Conservation (phyloP, 2,329 filamentous ascomycete species). For the Clonostachys rosea region DNA sequence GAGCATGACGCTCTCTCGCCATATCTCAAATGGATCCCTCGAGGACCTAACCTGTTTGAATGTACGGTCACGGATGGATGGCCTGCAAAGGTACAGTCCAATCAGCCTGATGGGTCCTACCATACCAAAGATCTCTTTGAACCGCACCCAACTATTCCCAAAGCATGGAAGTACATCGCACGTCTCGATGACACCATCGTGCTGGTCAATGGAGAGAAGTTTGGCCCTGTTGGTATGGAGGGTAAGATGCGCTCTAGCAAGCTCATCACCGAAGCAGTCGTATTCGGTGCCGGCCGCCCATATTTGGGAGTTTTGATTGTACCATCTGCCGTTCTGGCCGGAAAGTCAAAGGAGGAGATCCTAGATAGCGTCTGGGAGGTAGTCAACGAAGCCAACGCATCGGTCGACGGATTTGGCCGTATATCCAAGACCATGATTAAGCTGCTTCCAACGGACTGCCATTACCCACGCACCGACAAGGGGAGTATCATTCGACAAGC, state of each 20-base stretch:
- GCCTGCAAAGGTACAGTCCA: conserved; percentile 53
- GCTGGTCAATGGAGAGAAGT: conserved; percentile 63
- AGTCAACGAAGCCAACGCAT: conserved; percentile 17
- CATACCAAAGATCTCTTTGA: conserved; percentile 61
- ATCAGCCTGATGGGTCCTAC: conserved; percentile 54
- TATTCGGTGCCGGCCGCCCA: conserved; percentile 54
- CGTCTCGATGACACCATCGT: conserved; percentile 54
- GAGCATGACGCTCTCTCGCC: conserved; percentile 2
- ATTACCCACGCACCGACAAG: conserved; percentile 47
- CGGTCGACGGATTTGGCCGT: conserved; percentile 17
- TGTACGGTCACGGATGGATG: conserved; percentile 31
- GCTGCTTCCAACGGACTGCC: conserved; percentile 31
- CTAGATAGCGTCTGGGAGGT: conserved; percentile 20
- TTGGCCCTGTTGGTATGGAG: conserved; percentile 60
- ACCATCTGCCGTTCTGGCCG: conserved; percentile 17
- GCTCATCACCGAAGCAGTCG: conserved; percentile 46
- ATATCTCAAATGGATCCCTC: conserved; percentile 8
- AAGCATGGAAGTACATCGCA: conserved; percentile 57
- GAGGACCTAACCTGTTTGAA: conserved; percentile 25
- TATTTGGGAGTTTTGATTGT: conserved; percentile 55
- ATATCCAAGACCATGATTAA: conserved; percentile 42
- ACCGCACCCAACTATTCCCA: conserved; percentile 39
- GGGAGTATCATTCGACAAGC: conserved; percentile 45
- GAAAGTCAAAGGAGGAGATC: conserved; percentile 22
- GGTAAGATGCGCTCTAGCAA: conserved; percentile 38